A percentile compares a stretch with the other conserved stretches of the same genome.
phyloP scores from a whole-genome alignment of 768 basidiomycete genomes.

The Panaeolus papilionaceus region DNA sequence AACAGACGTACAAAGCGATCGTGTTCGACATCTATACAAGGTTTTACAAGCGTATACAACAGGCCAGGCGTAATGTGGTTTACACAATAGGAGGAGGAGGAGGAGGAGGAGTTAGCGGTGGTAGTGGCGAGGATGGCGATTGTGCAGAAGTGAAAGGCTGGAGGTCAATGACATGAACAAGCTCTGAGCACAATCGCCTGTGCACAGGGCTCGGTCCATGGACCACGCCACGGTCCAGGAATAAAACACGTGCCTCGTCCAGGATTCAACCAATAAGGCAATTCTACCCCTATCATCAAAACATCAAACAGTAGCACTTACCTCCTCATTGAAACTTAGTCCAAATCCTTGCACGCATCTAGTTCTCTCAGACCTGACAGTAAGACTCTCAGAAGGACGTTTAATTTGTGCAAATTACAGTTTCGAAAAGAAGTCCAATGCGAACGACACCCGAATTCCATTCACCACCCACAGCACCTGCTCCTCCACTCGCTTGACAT shows the following conservation, averaged over 20 bases:
- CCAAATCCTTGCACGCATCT: too few relatives aligned
- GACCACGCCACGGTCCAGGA: background rate
- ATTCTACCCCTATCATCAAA: background rate
- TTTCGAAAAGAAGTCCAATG: too few relatives aligned
- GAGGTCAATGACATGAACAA: background rate
- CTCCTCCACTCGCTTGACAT: too few relatives aligned
- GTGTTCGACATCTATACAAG: conserved; percentile 52
- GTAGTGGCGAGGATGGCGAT: background rate
- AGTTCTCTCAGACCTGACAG: too few relatives aligned
- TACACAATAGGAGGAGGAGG: background rate
- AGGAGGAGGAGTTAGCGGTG: background rate
- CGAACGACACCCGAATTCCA: too few relatives aligned
- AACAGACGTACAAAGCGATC: conserved; percentile 50
- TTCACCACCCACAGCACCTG: too few relatives aligned
- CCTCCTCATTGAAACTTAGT: too few relatives aligned
- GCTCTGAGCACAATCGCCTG: conserved; percentile 8
- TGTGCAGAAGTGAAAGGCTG: too few relatives aligned
- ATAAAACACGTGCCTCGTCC: background rate
- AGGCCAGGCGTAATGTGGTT: background rate
- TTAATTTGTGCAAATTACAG: too few relatives aligned
- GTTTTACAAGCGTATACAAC: background rate
- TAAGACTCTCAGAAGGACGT: too few relatives aligned
- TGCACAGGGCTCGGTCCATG: background rate
- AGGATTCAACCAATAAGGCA: background rate
- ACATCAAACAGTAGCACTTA: too few relatives aligned